Percentiles rank a stretch among this genome's conserved stretches.
Evolutionary conservation across 1,284 basidiomycete genomes (phyloP).

Genomic region (Testicularia cyperi): DNA sequence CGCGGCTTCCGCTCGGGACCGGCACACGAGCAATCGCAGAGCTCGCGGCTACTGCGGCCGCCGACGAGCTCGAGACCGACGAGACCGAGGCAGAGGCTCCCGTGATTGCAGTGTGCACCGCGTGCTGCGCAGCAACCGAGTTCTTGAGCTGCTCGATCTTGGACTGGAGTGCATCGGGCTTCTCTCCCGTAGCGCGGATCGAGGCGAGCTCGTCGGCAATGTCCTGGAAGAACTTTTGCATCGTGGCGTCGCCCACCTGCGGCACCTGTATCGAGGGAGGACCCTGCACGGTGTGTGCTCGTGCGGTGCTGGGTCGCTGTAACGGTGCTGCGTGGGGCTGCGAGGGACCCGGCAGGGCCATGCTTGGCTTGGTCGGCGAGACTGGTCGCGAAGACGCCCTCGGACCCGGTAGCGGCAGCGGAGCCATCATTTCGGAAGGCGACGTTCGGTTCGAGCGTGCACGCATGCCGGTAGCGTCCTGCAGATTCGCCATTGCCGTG

Average conservation of each 20-base stretch:
- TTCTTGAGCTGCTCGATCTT: slow-evolving; percentile 60
- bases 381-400: slow-evolving; percentile 35
- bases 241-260: slow-evolving; percentile 66
- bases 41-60: background rate
- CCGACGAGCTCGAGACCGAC: slow-evolving; percentile 56
- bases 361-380: slow-evolving; percentile 30
- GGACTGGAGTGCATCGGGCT: slow-evolving; percentile 63
- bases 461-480: slow-evolving; percentile 20
- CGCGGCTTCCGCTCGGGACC: background rate
- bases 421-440: slow-evolving; percentile 31
- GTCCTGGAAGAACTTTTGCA: slow-evolving; percentile 77
- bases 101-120: slow-evolving; percentile 1
- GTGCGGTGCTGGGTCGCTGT: slow-evolving; percentile 32
- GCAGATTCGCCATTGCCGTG: slow-evolving; percentile 15
- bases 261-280: slow-evolving; percentile 41
- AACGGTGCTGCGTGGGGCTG: slow-evolving; percentile 1
- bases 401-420: slow-evolving; percentile 20
- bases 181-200: slow-evolving; percentile 61
- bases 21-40: slow-evolving; percentile 1
- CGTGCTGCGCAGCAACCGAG: slow-evolving; percentile 46
- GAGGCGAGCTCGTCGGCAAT: slow-evolving; percentile 76
- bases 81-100: slow-evolving; percentile 9
- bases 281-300: slow-evolving; percentile 35
- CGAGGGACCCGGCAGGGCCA: no score
- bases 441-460: slow-evolving; percentile 19